Base-by-base conservation (phyloP, 2,329 filamentous ascomycete genomes). In the Exophiala xenobiotica region DNA sequence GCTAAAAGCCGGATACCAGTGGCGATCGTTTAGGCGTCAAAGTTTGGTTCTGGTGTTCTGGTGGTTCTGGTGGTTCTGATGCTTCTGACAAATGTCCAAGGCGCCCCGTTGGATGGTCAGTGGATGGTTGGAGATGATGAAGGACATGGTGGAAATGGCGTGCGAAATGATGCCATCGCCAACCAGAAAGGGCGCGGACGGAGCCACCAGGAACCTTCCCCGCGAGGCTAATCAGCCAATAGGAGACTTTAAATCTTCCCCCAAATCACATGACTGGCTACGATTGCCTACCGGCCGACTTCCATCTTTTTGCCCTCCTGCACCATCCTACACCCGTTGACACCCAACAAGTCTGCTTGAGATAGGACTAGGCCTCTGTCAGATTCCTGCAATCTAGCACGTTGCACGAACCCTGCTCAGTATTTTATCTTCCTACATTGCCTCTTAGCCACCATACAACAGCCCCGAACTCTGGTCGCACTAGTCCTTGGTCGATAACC, bases 131-230 rank as follows among this genome's bases (percentile, higher is more conserved):
- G 6, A 35, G 37, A 48, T 48, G 46, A 23, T n/a, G 9, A 29
- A 48, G 23, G 31, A n/a, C n/a, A 48, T 48, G 46, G 20, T 41
- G 35, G 27, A 48, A 48, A 48, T 48, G 35, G 26, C 37, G 33
- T 35, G 31, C 31, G 31, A 35, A 35, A 35, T 35, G 31, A 35
- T 35, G 31, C 31, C 31, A 35, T 35, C 31, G 31, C 6, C n/a
- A 16, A 14, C 8, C 7, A 14, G n/a, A 3, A 35, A 4, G 9
- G n/a, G 31, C 31, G 31, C n/a, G n/a, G n/a, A n/a, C n/a, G n/a
- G n/a, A n/a, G n/a, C n/a, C n/a, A n/a, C n/a, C n/a, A n/a, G n/a
- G n/a, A n/a, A n/a, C n/a, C n/a, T n/a, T n/a, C n/a, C n/a, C n/a
- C n/a, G n/a, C n/a, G n/a, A 14, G 5, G n/a, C 9, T 14, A 6